Base-by-base conservation (phyloP, 23 red algal species). In the Pyropia haitanensis region DNA sequence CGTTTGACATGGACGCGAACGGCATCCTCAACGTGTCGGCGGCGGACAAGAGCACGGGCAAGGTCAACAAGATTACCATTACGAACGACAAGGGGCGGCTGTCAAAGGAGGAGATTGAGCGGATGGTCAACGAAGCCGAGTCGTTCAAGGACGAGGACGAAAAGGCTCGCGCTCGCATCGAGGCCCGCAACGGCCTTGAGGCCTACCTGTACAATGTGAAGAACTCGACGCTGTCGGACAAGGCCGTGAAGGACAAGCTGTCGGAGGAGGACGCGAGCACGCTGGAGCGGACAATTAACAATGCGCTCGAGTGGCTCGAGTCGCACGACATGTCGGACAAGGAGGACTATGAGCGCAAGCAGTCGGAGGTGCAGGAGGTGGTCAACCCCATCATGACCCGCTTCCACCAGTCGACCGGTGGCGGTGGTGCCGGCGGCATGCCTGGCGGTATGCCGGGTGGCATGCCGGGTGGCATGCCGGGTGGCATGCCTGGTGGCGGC, bases 1-100 rank as follows among this genome's bases (percentile, higher is more conserved):
- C 70, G 5, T 85, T 85, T 31, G 80, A 85, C 58, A 60, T 85
- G 18, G 80, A 85, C 32, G 80, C 72, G 20, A 76, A 85, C 63
- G 80, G 80, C 31, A 85, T 85, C 29, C 55, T 85, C 39, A 85
- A 76, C 44, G 80, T 85, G 18, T 54, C 70, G 14, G 80, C 80
- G 6, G 80, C 55, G 34, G 80, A 85, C 61, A 85, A 85, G 80
- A 69, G 51, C 46, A 85, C 80, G 14, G 57, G 58, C 25, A 85
- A 85, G 80, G 65, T 50, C 1, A 59, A 76, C 13, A 58, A 59
- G 52, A 85, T 85, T 4, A 70, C 80, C 28, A 85, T 85, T 49
- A 76, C 55, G 73, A 85, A 75, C 52, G 69, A 75, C 19, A 85
- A 76, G 44, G 72, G 72, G 2, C 68, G 80, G 4, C 57, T 85